These are phyloP conservation scores for Capsicum rhomboideum DNA, from an alignment of 257 asterid genomes.

Conservation along the genomic window DNA sequence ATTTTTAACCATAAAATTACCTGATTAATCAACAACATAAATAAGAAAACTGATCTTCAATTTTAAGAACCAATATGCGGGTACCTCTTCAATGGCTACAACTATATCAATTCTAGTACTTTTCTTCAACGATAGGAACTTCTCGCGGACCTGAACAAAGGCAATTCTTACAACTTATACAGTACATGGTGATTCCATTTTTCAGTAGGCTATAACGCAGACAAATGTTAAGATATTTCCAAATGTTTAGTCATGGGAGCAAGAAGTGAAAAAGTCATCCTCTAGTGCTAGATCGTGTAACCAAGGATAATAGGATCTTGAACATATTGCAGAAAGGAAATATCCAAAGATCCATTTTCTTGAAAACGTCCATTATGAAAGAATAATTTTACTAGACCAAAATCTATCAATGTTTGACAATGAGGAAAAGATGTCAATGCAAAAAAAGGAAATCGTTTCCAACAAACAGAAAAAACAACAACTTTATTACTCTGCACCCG, in stretches of 20 bases:
- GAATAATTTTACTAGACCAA: neutral
- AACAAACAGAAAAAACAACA: neutral
- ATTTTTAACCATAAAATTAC: slow-evolving; percentile 51
- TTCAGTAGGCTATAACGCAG: neutral
- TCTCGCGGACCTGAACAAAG: slow-evolving; percentile 74
- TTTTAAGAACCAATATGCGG: slow-evolving; percentile 12
- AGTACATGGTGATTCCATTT: neutral
- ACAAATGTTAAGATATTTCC: neutral
- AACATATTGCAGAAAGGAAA: neutral
- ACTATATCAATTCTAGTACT: slow-evolving; percentile 75
- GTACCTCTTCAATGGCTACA: slow-evolving; percentile 79
- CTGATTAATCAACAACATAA: slow-evolving; percentile 26
- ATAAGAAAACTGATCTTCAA: slow-evolving; percentile 2
- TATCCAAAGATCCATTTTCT: neutral
- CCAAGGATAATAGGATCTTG: neutral
- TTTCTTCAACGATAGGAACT: slow-evolving; percentile 78
- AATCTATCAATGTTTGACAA: neutral
- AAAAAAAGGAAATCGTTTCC: neutral
- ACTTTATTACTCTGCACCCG: neutral
- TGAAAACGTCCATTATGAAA: neutral
- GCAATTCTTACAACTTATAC: neutral
- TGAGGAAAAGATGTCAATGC: neutral
- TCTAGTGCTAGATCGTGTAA: neutral
- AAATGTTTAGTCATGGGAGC: neutral
- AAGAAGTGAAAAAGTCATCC: neutral